A percentile compares a stretch with the other conserved stretches of the same genome.
Evolutionary conservation across 257 asterid species (phyloP).

Genomic region (Capsicum baccatum): DNA sequence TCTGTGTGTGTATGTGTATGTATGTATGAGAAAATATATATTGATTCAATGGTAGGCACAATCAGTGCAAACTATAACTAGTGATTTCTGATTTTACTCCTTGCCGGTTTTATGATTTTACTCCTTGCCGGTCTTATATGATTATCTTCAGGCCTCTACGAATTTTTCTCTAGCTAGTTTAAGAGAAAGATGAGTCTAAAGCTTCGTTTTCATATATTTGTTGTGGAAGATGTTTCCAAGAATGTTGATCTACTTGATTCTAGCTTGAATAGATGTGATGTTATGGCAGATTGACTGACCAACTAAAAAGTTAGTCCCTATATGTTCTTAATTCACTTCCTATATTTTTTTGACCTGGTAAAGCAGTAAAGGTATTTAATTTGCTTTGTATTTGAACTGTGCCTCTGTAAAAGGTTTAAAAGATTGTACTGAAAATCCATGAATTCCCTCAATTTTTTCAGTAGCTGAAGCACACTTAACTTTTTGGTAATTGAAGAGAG

Average conservation of each 20-base stretch:
- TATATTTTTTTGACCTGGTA: background rate
- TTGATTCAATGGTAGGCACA: background rate
- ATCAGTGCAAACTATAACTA: background rate
- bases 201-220: conserved; percentile 8
- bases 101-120: background rate
- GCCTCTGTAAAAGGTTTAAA: background rate
- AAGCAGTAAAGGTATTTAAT: background rate
- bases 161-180: conserved; percentile 22
- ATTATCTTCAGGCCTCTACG: conserved; percentile 22
- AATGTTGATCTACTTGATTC: conserved; percentile 24
- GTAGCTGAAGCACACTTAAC: conserved; percentile 17
- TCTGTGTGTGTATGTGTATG: too few species aligned
- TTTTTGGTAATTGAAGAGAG: background rate
- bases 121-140: background rate
- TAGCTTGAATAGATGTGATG: background rate
- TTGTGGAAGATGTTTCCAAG: background rate
- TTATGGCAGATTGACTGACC: conserved; percentile 6
- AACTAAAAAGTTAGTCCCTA: background rate
- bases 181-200: background rate
- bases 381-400: conserved; percentile 13
- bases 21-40: background rate
- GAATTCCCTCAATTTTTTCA: conserved; percentile 24
- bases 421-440: conserved; percentile 13
- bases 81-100: conserved; percentile 2
- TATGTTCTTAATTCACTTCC: conserved; percentile 6